Percentiles rank a stretch among this genome's conserved stretches.
These are phyloP conservation scores for Sclerotinia nivalis DNA, from an alignment of 2,329 filamentous ascomycete species.

Conservation along the genomic window DNA sequence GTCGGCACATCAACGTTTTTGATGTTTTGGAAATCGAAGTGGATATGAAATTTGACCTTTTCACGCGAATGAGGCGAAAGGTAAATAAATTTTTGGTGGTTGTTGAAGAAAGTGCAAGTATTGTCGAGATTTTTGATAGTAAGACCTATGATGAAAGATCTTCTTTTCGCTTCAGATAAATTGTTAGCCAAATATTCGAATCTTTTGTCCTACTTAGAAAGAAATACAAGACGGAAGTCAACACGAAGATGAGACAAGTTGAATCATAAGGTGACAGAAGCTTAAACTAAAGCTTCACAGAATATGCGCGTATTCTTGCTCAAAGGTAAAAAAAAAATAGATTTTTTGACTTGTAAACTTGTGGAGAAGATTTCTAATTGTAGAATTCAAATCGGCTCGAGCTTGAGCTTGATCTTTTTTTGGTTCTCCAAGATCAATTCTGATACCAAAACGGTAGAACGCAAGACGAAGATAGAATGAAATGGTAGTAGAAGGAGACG, in stretches of 20 bases:
- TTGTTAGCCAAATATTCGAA: conserved; percentile 34
- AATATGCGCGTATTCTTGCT: conserved; percentile 11
- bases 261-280: conserved; percentile 39
- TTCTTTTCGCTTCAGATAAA: conserved; percentile 37
- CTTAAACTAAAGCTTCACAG: conserved; percentile 30
- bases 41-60: neutral
- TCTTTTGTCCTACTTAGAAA: conserved; percentile 18
- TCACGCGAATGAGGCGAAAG: neutral
- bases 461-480: neutral
- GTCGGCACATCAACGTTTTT: conserved; percentile 11
- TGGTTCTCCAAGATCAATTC: neutral
- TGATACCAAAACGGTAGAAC: neutral
- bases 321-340: neutral
- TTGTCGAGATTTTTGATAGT: conserved; percentile 16
- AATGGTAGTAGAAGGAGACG: neutral
- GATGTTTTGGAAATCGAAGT: conserved; percentile 8
- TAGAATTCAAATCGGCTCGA: neutral
- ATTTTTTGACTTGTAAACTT: neutral
- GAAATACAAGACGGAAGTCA: conserved; percentile 23
- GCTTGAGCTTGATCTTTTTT: neutral
- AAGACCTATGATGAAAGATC: conserved; percentile 34
- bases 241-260: conserved; percentile 35
- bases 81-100: neutral
- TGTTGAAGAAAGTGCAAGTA: neutral
- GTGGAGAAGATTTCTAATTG: conserved; percentile 5